Conservation (phyloP, 73 alveolate genomes). For the Blepharisma japonicum region DNA sequence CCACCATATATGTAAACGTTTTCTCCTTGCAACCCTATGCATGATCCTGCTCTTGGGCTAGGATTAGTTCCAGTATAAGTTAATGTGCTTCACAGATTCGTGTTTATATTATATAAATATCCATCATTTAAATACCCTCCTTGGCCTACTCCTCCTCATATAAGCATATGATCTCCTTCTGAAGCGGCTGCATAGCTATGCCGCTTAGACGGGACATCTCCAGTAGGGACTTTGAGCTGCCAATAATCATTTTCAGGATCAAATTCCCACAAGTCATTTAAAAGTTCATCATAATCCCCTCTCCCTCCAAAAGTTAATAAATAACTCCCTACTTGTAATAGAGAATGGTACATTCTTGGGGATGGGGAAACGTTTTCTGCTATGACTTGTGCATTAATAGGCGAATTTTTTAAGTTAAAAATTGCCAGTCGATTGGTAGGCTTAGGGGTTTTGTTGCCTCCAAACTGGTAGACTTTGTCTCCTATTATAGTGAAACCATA, state of each 20-base stretch:
- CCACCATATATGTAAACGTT: constrained; percentile 22
- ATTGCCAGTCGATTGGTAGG: too few relatives aligned
- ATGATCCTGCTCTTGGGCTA: neutral
- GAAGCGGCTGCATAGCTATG: neutral
- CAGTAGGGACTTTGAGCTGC: neutral
- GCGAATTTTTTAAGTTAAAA: neutral
- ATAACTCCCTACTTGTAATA: neutral
- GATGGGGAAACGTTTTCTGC: neutral
- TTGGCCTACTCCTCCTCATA: constrained; percentile 16
- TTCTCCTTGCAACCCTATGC: neutral
- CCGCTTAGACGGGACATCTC: constrained; percentile 17
- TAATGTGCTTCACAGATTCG: neutral
- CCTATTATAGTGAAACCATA: neutral
- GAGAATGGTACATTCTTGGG: neutral
- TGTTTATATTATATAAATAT: neutral
- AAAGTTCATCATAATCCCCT: neutral
- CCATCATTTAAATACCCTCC: neutral
- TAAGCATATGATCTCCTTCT: constrained; percentile 12
- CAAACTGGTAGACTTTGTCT: neutral
- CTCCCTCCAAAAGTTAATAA: neutral
- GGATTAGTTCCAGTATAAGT: neutral
- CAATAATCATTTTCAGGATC: neutral
- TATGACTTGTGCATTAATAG: neutral
- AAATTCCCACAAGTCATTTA: neutral
- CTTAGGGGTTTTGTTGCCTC: neutral